Conservation (phyloP, 2,329 filamentous ascomycete species). For the Chlorencoelia australis region DNA sequence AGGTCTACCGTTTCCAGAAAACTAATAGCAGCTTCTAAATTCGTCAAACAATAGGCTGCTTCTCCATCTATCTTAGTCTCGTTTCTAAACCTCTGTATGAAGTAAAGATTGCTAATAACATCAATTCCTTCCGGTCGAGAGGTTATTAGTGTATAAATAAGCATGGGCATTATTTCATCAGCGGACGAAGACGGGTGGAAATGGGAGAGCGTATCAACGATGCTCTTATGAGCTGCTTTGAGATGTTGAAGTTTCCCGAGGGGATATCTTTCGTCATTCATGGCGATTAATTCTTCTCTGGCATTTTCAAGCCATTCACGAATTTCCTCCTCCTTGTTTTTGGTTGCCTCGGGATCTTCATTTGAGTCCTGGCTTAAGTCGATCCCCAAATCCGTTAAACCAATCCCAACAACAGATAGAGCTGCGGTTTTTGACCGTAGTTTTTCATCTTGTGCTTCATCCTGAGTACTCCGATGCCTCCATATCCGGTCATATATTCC, state of each 20-base stretch:
- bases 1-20: slow-evolving; percentile 95
- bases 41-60: slow-evolving; percentile 91
- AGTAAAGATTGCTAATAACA: slow-evolving; percentile 88
- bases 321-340: slow-evolving; percentile 57
- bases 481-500: slow-evolving; percentile 82
- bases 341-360: slow-evolving; percentile 45
- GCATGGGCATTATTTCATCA: slow-evolving; percentile 91
- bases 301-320: slow-evolving; percentile 63
- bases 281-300: slow-evolving; percentile 59
- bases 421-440: slow-evolving; percentile 89
- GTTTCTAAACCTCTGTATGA: slow-evolving; percentile 86
- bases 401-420: slow-evolving; percentile 82
- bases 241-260: slow-evolving; percentile 84
- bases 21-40: slow-evolving; percentile 86
- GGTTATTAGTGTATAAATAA: slow-evolving; percentile 93
- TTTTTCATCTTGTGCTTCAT: slow-evolving; percentile 91
- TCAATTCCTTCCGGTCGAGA: slow-evolving; percentile 77
- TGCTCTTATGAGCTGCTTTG: slow-evolving; percentile 82
- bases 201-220: slow-evolving; percentile 72
- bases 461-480: slow-evolving; percentile 81
- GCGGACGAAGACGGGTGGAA: slow-evolving; percentile 76
- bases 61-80: slow-evolving; percentile 83
- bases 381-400: slow-evolving; percentile 72
- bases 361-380: slow-evolving; percentile 51
- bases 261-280: slow-evolving; percentile 82